These are phyloP conservation scores for Chrysoporthe cubensis DNA, from an alignment of 2,329 filamentous ascomycete genomes.

Conservation along the genomic window DNA sequence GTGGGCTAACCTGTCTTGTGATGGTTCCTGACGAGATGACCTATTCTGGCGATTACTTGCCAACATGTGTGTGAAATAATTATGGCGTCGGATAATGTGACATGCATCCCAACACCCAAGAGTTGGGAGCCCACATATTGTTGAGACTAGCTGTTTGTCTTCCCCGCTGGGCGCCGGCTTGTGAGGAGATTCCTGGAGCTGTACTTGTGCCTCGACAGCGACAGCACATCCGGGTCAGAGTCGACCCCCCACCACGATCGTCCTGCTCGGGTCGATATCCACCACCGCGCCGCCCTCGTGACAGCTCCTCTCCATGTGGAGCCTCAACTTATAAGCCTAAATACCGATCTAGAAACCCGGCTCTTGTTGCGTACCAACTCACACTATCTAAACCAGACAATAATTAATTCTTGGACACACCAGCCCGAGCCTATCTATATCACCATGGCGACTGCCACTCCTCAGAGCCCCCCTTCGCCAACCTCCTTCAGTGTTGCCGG, in stretches of 20 bases:
- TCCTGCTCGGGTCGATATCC: background rate
- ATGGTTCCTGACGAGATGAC: too few species aligned
- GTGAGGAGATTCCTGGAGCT: slow-evolving; percentile 12
- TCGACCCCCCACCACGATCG: slow-evolving; percentile 11
- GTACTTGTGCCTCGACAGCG: background rate
- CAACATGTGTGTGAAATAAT: background rate
- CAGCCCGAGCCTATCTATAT: background rate
- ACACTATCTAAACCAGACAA: background rate
- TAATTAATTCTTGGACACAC: background rate
- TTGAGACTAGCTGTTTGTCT: background rate
- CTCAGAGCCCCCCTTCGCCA: background rate
- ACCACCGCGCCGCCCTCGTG: background rate
- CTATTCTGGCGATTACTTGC: background rate
- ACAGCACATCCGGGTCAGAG: slow-evolving; percentile 5
- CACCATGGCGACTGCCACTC: slow-evolving; percentile 11
- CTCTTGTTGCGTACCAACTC: background rate
- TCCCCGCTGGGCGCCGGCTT: background rate
- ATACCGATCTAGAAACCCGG: background rate
- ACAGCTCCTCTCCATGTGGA: background rate
- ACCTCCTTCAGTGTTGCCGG: slow-evolving; percentile 39
- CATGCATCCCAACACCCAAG: background rate
- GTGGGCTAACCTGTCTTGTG: too few species aligned
- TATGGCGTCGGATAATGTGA: background rate
- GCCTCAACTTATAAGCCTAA: background rate
- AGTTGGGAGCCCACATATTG: background rate